Evolutionary conservation across 306 rosid genomes (phyloP), one percentile per base, ranked within the genome.

Genomic region (Hippophae rhamnoides): DNA sequence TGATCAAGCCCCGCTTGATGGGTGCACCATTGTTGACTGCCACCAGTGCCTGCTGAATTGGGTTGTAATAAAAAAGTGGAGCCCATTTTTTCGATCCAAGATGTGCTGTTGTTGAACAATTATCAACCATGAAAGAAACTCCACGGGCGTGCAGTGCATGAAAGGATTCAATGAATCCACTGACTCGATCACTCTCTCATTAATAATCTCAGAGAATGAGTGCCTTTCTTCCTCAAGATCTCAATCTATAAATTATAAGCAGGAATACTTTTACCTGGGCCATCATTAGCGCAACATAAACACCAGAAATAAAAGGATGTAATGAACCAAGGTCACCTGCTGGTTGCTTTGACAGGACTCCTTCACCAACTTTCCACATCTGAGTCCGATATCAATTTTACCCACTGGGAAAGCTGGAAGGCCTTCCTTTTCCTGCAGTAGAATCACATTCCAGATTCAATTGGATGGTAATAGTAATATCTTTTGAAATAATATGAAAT

Each of bases 21-120:
- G 93, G 82, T 13, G 81, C 14, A 12, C 78, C 83, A 7, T 70
- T 82, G 84, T 92, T 95, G 14, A 85, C 82, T 13, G 96, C 87
- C 62, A 92, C 97, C 85, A 92, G 63, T 44, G 99, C 96, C 72
- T 92, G 99, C 74, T 92, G 99, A 62, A 86, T 82, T 14, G 88
- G 80, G 65, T 80, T 64, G 78, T 88, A 92, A 64, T 92, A 96
- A 5, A 88, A 92, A 27, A 96, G 76, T 10, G 99, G 95, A 52
- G 99, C 97, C 99, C 99, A 92, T 75, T 92, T 92, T 73, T 95
- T 84, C 11, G 99, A 88, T 68, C 99, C 99, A 81, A 92, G 66
- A 50, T 96, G 86, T 25, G 99, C 99, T 2, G 99, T 92, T 56
- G 99, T 92, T 5, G 99, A 92, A 64, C 99, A 92, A 62, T 92